Evolutionary conservation across 768 basidiomycete species (phyloP).

Genomic region (Lactarius vividus): DNA sequence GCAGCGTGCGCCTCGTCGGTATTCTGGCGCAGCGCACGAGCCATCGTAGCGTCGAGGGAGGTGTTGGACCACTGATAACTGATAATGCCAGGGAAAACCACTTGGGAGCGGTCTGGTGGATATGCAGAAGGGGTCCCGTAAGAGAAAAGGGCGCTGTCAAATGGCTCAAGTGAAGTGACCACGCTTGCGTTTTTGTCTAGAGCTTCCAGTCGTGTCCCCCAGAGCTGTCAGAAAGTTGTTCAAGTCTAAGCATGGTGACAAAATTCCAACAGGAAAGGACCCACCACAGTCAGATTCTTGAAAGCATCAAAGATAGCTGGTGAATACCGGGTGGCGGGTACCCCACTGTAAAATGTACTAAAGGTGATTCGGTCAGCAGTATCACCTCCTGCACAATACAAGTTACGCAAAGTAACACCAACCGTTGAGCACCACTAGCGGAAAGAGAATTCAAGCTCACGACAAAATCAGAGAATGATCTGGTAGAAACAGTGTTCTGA

Average conservation of each 20-base stretch:
- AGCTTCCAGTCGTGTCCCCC: not conserved
- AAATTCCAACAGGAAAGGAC: not conserved
- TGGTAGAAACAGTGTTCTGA: not conserved
- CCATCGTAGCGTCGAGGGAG: conserved; percentile 40
- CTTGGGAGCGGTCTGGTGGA: conserved; percentile 17
- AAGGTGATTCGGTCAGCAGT: not conserved
- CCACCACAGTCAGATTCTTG: not conserved
- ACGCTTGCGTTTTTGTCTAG: conserved; percentile 4
- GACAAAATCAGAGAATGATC: not conserved
- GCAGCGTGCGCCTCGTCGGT: not conserved
- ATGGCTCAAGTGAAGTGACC: not conserved
- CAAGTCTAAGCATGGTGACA: not conserved
- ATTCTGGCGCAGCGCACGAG: conserved; percentile 36
- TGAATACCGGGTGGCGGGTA: not conserved
- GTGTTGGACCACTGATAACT: conserved; percentile 9
- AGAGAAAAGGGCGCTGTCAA: conserved; percentile 1
- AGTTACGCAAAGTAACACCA: not conserved
- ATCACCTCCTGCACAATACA: not conserved
- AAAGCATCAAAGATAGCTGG: not conserved
- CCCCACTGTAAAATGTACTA: not conserved
- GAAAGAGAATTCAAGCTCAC: not conserved
- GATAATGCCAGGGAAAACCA: conserved; percentile 6
- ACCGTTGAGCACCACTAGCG: not conserved
- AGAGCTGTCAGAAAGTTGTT: conserved; percentile 1
- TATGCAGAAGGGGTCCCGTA: conserved; percentile 18